Conservation (phyloP, 2,329 filamentous ascomycete species). For the Monilinia laxa region DNA sequence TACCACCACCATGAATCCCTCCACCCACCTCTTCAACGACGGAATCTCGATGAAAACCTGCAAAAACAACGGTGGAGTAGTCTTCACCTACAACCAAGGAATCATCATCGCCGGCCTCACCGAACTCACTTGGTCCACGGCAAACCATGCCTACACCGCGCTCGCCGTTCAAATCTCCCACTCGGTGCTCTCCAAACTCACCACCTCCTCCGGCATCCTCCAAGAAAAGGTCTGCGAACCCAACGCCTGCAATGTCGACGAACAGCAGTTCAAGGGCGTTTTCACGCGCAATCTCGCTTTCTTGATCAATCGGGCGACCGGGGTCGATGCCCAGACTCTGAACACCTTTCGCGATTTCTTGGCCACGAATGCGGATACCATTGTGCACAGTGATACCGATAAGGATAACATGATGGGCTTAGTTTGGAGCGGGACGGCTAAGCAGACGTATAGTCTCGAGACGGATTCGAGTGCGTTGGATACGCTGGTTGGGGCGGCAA, state of each 20-base stretch:
- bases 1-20: slow-evolving; percentile 50
- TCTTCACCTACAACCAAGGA: slow-evolving; percentile 61
- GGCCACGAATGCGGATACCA: slow-evolving; percentile 14
- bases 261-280: slow-evolving; percentile 70
- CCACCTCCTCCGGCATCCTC: slow-evolving; percentile 50
- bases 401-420: slow-evolving; percentile 14
- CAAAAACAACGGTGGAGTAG: slow-evolving; percentile 46
- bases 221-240: slow-evolving; percentile 54
- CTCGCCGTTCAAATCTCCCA: slow-evolving; percentile 55
- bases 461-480: slow-evolving; percentile 21
- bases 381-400: background rate
- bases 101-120: slow-evolving; percentile 58
- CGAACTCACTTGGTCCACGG: slow-evolving; percentile 56
- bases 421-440: slow-evolving; percentile 15
- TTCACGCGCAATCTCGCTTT: slow-evolving; percentile 64
- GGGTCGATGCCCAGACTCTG: background rate
- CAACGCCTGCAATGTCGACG: slow-evolving; percentile 46
- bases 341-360: slow-evolving; percentile 11
- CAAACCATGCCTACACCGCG: slow-evolving; percentile 41
- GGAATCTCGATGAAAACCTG: slow-evolving; percentile 50
- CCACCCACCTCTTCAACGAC: slow-evolving; percentile 52
- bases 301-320: slow-evolving; percentile 46
- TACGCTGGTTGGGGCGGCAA: slow-evolving; percentile 18
- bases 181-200: slow-evolving; percentile 50
- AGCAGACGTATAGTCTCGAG: slow-evolving; percentile 3